phyloP scores from a whole-genome alignment of 1,284 basidiomycete genomes.

The Microbotryum lychnidis-dioicae region DNA sequence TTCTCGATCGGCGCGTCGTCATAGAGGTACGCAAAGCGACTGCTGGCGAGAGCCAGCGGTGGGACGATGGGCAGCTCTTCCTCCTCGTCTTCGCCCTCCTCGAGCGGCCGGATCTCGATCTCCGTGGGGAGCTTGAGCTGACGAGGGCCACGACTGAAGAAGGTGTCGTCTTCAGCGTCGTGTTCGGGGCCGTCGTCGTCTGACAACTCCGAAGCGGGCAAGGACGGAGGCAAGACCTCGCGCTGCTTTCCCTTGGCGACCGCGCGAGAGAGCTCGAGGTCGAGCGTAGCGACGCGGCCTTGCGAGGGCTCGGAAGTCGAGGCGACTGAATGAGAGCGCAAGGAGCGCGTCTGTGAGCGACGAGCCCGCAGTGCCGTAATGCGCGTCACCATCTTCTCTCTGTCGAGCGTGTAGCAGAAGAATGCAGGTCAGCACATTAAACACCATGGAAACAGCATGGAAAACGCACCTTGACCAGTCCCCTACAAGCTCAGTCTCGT shows the following conservation, averaged over 20 bases:
- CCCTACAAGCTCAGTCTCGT: constrained; percentile 3
- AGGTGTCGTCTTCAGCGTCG: constrained; percentile 20
- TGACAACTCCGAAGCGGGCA: neutral
- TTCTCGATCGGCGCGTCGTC: constrained; percentile 22
- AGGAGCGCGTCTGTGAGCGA: constrained; percentile 21
- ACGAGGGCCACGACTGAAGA: constrained; percentile 8
- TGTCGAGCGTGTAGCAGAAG: neutral
- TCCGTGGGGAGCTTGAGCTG: neutral
- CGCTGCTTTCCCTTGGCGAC: neutral
- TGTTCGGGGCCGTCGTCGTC: neutral
- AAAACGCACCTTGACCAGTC: constrained; percentile 20
- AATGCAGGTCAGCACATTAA: neutral
- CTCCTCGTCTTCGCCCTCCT: neutral
- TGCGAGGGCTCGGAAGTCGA: neutral
- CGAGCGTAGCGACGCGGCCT: neutral
- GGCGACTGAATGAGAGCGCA: neutral
- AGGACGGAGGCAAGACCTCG: neutral
- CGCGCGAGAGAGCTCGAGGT: neutral
- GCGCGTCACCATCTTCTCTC: constrained; percentile 23
- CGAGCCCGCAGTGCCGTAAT: constrained; percentile 29
- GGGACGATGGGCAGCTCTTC: constrained; percentile 11
- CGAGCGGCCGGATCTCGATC: too few species aligned
- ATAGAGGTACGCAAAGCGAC: constrained; percentile 22
- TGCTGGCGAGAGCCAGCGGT: constrained; percentile 23
- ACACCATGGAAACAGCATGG: neutral